A percentile compares a stretch with the other conserved stretches of the same genome.
Conservation (phyloP, 768 basidiomycete species). For the Dioszegia aurantiaca region DNA sequence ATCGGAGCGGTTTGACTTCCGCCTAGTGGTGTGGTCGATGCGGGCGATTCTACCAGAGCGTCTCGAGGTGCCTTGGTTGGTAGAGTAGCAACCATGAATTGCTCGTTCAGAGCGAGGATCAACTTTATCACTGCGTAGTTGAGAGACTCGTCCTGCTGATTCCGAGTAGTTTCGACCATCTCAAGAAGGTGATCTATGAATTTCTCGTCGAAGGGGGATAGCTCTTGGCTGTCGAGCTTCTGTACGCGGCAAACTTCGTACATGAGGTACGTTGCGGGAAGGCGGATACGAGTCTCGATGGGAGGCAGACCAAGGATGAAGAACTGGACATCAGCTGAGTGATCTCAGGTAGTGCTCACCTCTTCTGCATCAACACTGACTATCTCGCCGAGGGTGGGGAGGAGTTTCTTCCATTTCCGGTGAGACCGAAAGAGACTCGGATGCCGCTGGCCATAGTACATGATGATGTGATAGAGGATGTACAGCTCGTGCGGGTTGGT, state of each 20-base stretch:
- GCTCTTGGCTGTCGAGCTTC: slow-evolving; percentile 70
- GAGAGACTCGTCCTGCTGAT: slow-evolving; percentile 83
- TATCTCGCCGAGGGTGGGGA: slow-evolving; percentile 75
- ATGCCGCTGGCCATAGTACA: slow-evolving; percentile 69
- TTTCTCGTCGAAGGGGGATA: slow-evolving; percentile 78
- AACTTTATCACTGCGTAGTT: slow-evolving; percentile 95
- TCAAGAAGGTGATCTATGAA: slow-evolving; percentile 90
- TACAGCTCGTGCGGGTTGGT: slow-evolving; percentile 81
- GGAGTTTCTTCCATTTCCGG: slow-evolving; percentile 76
- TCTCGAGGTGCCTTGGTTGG: slow-evolving; percentile 26
- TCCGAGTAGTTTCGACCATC: slow-evolving; percentile 84
- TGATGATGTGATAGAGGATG: slow-evolving; percentile 73
- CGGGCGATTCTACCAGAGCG: slow-evolving; percentile 4
- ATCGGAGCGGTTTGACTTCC: slow-evolving; percentile 3
- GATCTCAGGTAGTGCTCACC: slow-evolving; percentile 61
- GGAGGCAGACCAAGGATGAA: slow-evolving; percentile 54
- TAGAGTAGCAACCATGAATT: slow-evolving; percentile 91
- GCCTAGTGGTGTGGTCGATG: neutral
- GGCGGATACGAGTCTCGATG: slow-evolving; percentile 77
- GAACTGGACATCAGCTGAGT: slow-evolving; percentile 34
- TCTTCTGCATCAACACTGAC: slow-evolving; percentile 59
- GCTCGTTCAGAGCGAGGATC: slow-evolving; percentile 89
- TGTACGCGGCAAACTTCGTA: slow-evolving; percentile 94
- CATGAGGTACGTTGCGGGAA: slow-evolving; percentile 68
- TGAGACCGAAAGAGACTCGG: slow-evolving; percentile 70